These are phyloP conservation scores for Quillaja saponaria DNA, from an alignment of 306 rosid species.

Conservation along the genomic window DNA sequence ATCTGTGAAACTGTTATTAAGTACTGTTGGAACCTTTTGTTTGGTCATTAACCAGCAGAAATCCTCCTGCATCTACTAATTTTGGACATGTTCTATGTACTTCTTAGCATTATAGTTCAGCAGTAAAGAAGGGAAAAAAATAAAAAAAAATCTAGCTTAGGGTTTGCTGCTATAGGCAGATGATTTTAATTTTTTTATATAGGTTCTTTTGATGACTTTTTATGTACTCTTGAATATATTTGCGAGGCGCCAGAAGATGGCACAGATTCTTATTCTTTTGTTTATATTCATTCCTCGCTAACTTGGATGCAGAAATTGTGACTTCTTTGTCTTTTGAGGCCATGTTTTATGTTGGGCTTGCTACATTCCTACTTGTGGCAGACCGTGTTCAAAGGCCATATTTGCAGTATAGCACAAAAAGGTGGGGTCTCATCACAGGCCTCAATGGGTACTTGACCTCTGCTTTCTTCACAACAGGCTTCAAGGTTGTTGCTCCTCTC, in stretches of 20 bases:
- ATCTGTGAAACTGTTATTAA: too few species aligned
- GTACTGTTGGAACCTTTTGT: too few species aligned
- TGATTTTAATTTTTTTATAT: too few species aligned
- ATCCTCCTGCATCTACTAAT: too few species aligned
- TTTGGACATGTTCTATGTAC: background rate
- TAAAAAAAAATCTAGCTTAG: too few species aligned
- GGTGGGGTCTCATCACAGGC: slow-evolving; percentile 96
- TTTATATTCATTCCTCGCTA: slow-evolving; percentile 28
- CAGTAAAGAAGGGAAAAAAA: too few species aligned
- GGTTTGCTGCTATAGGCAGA: too few species aligned
- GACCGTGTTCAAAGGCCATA: slow-evolving; percentile 87
- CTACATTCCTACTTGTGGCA: slow-evolving; percentile 59
- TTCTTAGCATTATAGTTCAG: slow-evolving; percentile 8
- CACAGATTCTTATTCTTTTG: too few species aligned
- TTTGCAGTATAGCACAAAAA: slow-evolving; percentile 80
- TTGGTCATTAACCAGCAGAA: too few species aligned
- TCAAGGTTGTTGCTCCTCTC: slow-evolving; percentile 69
- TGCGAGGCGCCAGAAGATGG: too few species aligned
- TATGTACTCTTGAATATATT: slow-evolving; percentile 1
- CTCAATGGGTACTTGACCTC: slow-evolving; percentile 76
- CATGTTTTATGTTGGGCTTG: slow-evolving; percentile 70
- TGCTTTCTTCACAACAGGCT: slow-evolving; percentile 59
- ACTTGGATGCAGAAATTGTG: slow-evolving; percentile 61
- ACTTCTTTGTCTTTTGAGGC: slow-evolving; percentile 55
- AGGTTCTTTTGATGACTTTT: background rate